phyloP scores from a whole-genome alignment of 345 rosid genomes.

The Brassica cretica region DNA sequence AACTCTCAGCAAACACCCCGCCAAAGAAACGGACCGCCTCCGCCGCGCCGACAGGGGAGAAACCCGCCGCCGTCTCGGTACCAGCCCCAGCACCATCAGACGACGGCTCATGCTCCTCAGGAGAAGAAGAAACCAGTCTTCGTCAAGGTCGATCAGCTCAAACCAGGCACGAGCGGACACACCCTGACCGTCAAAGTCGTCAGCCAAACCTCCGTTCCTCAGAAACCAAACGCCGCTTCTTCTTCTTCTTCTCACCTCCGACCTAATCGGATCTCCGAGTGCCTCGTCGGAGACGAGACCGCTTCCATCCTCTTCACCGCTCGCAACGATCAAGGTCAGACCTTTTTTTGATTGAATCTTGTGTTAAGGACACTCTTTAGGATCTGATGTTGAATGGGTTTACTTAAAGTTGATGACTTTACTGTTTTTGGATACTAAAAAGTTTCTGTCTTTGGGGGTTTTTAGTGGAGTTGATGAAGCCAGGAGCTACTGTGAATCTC shows the following conservation, averaged over 20 bases:
- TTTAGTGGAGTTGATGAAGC: conserved; percentile 52
- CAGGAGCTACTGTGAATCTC: conserved; percentile 48
- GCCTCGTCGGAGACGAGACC: conserved; percentile 73
- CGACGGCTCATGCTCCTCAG: neutral
- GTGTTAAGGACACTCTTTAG: neutral
- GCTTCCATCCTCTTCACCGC: conserved; percentile 70
- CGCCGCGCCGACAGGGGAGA: conserved; percentile 34
- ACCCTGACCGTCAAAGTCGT: conserved; percentile 63
- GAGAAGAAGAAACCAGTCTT: conserved; percentile 71
- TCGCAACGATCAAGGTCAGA: conserved; percentile 75
- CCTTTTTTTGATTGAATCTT: neutral
- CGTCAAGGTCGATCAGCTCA: conserved; percentile 61
- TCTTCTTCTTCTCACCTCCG: conserved; percentile 45
- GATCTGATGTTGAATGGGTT: neutral
- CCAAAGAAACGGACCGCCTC: conserved; percentile 36
- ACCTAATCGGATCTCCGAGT: conserved; percentile 60
- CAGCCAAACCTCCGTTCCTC: conserved; percentile 47
- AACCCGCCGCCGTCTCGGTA: conserved; percentile 28
- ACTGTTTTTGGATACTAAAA: neutral
- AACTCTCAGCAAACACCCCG: conserved; percentile 26
- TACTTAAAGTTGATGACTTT: neutral
- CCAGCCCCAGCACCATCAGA: neutral
- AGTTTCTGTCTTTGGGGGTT: neutral
- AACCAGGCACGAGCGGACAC: conserved; percentile 71
- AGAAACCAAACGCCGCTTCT: conserved; percentile 45